phyloP scores from a whole-genome alignment of 495 filamentous ascomycete genomes.

The Immersiella caudata region DNA sequence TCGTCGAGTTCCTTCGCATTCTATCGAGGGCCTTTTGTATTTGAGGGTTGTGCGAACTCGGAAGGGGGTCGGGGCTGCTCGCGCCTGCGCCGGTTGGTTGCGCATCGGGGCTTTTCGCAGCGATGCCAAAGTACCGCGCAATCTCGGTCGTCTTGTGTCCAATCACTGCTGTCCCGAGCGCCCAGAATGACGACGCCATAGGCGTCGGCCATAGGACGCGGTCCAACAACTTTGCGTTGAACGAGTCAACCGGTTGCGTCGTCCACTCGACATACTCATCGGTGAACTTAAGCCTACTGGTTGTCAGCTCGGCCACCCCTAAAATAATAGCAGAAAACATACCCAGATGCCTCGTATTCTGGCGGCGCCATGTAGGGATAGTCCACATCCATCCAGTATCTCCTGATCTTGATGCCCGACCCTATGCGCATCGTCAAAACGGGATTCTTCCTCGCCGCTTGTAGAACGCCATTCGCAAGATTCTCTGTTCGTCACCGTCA shows the following conservation, averaged over 20 bases:
- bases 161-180: conserved; percentile 35
- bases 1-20: conserved; percentile 38
- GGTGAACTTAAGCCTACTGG: conserved; percentile 35
- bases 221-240: conserved; percentile 31
- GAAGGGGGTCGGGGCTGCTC: conserved; percentile 1
- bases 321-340: too few relatives aligned
- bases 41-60: conserved; percentile 17
- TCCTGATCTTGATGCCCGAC: conserved; percentile 28
- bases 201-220: conserved; percentile 42
- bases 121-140: conserved; percentile 40
- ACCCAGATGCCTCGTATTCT: conserved; percentile 46
- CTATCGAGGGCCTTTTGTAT: conserved; percentile 33
- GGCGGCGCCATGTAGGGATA: conserved; percentile 47
- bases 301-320: conserved; percentile 17
- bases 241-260: conserved; percentile 35
- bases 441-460: conserved; percentile 16
- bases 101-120: not conserved
- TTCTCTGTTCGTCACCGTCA: conserved; percentile 30
- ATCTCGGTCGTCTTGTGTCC: conserved; percentile 34
- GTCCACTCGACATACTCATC: conserved; percentile 37
- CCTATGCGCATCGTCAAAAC: conserved; percentile 25
- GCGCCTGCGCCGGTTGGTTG: not conserved
- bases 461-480: conserved; percentile 33
- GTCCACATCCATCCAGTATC: conserved; percentile 44
- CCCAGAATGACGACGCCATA: conserved; percentile 39